Base-by-base conservation (phyloP, 1,284 basidiomycete genomes). In the Prillingera fragicola region DNA sequence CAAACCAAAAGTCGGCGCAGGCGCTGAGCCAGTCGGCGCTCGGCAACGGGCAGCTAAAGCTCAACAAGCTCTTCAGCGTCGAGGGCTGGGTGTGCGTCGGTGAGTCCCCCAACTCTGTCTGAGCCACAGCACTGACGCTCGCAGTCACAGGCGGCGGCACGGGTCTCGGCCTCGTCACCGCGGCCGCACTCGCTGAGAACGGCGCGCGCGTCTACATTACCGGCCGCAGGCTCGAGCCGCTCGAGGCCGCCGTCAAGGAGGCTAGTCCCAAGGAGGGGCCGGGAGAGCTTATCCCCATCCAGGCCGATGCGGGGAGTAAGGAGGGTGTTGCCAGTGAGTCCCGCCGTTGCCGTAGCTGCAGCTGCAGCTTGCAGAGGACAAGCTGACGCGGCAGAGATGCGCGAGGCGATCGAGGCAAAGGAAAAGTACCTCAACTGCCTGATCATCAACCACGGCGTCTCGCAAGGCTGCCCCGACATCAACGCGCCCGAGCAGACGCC, bases 141-240 rank as follows among this genome's bases (percentile, higher is more conserved):
- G 63, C 18, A 47, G 57, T 64, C 7, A 61, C 63, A 4, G 63
- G 62, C 31, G 62, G 62, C 25, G 64, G 62, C 14, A 64, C 61
- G 2, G 64, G 64, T 22, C 49, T 63, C 8, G 61, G 62, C 12
- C 28, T 48, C 55, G 59, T 62, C 12, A 62, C 66, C 15, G 61
- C 67, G 6, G 56, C 57, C 14, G 63, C 67, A 0, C 65, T 68
- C 26, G 63, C 60, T 4, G 55, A 59, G 45, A 72, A 72, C 48
- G 71, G 71, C n/a, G 65, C 67, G 13, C 62, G 58, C 37, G 71
- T 72, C n/a, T 69, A 66, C 52, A 71, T 71, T 54, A 65, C 64
- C 13, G 69, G 69, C 8, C 52, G 71, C 21, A 52, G 71, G 10
- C 42, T 50, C 14, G 69, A 71, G 10, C 56, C 64, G 1, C 51